These are phyloP conservation scores for Lippia alba DNA, from an alignment of 305 asterid species.

Conservation along the genomic window DNA sequence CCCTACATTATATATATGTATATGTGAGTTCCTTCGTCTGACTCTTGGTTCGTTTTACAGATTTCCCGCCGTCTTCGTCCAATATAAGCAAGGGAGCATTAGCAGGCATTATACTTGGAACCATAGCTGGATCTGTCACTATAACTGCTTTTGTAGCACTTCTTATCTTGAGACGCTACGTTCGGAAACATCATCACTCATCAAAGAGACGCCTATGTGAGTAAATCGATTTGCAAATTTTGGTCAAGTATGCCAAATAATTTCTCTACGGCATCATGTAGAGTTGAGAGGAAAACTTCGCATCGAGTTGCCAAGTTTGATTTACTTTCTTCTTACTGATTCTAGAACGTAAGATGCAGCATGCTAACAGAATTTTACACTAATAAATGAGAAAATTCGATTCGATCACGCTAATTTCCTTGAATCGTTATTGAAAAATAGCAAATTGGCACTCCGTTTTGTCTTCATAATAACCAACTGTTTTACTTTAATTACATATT, in stretches of 20 bases:
- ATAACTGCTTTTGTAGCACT: conserved; percentile 65
- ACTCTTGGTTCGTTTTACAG: conserved; percentile 49
- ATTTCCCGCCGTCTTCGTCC: conserved; percentile 41
- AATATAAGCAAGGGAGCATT: conserved; percentile 77
- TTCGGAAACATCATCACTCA: conserved; percentile 43
- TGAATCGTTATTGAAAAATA: background rate
- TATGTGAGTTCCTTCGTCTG: background rate
- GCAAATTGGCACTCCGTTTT: too few relatives aligned
- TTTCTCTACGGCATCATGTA: too few relatives aligned
- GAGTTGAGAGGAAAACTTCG: too few relatives aligned
- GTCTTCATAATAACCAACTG: too few relatives aligned
- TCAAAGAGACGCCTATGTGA: conserved; percentile 64
- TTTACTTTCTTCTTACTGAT: too few relatives aligned
- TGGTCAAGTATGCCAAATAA: background rate
- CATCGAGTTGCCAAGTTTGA: too few relatives aligned
- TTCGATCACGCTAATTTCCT: background rate
- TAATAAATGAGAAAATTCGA: background rate
- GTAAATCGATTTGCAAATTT: conserved; percentile 29
- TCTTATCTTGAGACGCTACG: conserved; percentile 54
- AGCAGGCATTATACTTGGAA: conserved; percentile 75
- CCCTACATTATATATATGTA: too few relatives aligned
- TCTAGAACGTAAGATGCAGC: too few relatives aligned
- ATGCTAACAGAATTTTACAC: too few relatives aligned
- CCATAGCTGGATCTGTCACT: conserved; percentile 66
- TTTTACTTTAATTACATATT: too few relatives aligned